Conservation (phyloP, 2,329 filamentous ascomycete species). For the Pleurostoma richardsiae region DNA sequence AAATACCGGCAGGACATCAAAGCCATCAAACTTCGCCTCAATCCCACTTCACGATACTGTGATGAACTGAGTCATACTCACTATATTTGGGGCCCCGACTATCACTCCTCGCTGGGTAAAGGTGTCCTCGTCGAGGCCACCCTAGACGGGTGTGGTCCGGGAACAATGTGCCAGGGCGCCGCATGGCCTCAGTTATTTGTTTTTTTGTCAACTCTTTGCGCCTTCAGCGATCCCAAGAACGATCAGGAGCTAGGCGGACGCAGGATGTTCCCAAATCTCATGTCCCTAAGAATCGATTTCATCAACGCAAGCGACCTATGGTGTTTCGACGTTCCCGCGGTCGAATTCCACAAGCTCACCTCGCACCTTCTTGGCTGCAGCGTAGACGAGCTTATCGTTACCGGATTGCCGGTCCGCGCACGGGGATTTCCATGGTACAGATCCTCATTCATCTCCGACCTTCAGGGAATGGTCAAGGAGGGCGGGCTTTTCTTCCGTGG, state of each 20-base stretch:
- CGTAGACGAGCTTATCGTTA: slow-evolving; percentile 47
- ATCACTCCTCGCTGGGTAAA: slow-evolving; percentile 37
- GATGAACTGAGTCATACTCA: slow-evolving; percentile 41
- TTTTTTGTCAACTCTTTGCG: slow-evolving; percentile 44
- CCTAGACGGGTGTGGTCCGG: slow-evolving; percentile 34
- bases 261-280: slow-evolving; percentile 41
- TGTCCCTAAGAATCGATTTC: slow-evolving; percentile 44
- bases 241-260: slow-evolving; percentile 24
- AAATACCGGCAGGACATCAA: slow-evolving; percentile 36
- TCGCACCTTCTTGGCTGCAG: slow-evolving; percentile 49
- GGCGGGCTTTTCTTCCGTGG: slow-evolving; percentile 47
- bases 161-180: slow-evolving; percentile 39
- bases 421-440: slow-evolving; percentile 21
- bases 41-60: slow-evolving; percentile 43
- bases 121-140: slow-evolving; percentile 35
- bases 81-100: slow-evolving; percentile 28
- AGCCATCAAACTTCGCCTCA: slow-evolving; percentile 44
- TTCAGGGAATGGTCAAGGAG: slow-evolving; percentile 47
- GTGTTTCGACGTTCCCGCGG: too few relatives aligned
- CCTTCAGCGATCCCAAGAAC: slow-evolving; percentile 40
- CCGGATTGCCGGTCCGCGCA: slow-evolving; percentile 45
- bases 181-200: slow-evolving; percentile 49
- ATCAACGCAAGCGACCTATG: slow-evolving; percentile 43
- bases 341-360: slow-evolving; percentile 36
- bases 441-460: slow-evolving; percentile 22